Base-by-base conservation (phyloP, 1,139 yeast species). In the Nadsonia commutata region DNA sequence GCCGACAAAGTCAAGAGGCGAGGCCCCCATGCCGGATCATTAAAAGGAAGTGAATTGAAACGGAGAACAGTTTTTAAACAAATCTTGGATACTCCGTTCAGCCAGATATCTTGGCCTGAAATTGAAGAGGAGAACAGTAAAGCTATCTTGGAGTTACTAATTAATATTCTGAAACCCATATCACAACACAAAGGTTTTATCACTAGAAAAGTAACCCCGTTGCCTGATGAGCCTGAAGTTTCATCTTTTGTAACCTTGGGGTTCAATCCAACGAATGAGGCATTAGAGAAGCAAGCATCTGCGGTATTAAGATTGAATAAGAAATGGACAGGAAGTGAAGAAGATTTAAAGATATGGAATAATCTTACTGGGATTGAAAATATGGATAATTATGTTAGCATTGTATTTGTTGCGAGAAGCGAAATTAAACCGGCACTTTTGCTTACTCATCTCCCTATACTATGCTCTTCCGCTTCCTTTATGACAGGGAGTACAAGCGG, bases 381-480 rank as follows among this genome's bases (percentile, higher is more conserved):
- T 6, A 22, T 37, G 2, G 9, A 7, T 2, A 39, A 42, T 2
- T 36, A 39, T 7, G 20, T 42, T 17, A 27, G 37, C 9, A 19
- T 43, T 23, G 42, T 45, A 23, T 39, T 43, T 36, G 41, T 43
- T 17, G 43, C 45, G 21, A 40, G 38, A 8, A 38, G 38, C 13
- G 47, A 45, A 20, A 43, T 45, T 22, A 39, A 20, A 19, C 44
- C 47, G 3, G 46, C 42, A 17, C 37, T 45, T 20, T 41, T 43
- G 4, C 22, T 21, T 2, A 38, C 40, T n/a, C 45, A 43, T 36
- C 43, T 45, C 33, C 47, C 45, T 1, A 17, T 37, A 9, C 40
- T 43, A 9, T 43, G 47, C 18, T 45, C 40, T 2, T 36, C 39
- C n/a, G 47, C 47, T 6, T 36, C 16, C 38, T 40, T 13, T 19